Evolutionary conservation across 2,329 filamentous ascomycete species (phyloP).

Genomic region (Colletotrichum lupini): DNA sequence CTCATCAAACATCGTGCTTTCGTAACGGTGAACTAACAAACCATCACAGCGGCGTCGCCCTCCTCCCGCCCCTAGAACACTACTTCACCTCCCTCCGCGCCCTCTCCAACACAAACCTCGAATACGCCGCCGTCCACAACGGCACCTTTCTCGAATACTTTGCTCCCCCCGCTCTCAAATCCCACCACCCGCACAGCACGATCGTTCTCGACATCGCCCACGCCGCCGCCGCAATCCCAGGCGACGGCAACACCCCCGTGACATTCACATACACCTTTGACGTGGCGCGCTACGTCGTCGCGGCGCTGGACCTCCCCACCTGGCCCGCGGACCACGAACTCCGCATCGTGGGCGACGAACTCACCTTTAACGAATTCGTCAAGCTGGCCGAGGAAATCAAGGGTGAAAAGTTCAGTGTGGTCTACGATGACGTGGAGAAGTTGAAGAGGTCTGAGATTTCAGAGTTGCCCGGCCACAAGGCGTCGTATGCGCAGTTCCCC

Average conservation of each 20-base stretch:
- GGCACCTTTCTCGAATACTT: slow-evolving; percentile 60
- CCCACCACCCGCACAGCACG: slow-evolving; percentile 50
- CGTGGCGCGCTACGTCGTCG: slow-evolving; percentile 57
- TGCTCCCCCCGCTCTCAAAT: slow-evolving; percentile 49
- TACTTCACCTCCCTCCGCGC: not conserved
- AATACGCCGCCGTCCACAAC: slow-evolving; percentile 51
- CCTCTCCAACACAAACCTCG: slow-evolving; percentile 38
- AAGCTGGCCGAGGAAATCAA: slow-evolving; percentile 47
- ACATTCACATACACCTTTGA: slow-evolving; percentile 61
- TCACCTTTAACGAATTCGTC: slow-evolving; percentile 57
- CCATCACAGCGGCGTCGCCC: slow-evolving; percentile 21
- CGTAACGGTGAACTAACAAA: no score
- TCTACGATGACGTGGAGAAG: slow-evolving; percentile 45
- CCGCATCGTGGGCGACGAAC: slow-evolving; percentile 49
- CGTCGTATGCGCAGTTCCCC: not conserved
- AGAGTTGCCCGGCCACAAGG: slow-evolving; percentile 40
- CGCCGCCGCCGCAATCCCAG: slow-evolving; percentile 59
- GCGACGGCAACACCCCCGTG: slow-evolving; percentile 54
- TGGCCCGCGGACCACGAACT: slow-evolving; percentile 52
- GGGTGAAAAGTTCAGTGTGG: slow-evolving; percentile 48
- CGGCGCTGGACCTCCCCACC: slow-evolving; percentile 49
- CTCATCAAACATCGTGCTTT: no score
- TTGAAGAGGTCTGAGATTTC: slow-evolving; percentile 47
- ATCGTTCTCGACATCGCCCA: slow-evolving; percentile 56
- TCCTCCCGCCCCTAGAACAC: slow-evolving; percentile 37